Conservation (phyloP, 495 filamentous ascomycete genomes). For the Daldinia vernicosa region DNA sequence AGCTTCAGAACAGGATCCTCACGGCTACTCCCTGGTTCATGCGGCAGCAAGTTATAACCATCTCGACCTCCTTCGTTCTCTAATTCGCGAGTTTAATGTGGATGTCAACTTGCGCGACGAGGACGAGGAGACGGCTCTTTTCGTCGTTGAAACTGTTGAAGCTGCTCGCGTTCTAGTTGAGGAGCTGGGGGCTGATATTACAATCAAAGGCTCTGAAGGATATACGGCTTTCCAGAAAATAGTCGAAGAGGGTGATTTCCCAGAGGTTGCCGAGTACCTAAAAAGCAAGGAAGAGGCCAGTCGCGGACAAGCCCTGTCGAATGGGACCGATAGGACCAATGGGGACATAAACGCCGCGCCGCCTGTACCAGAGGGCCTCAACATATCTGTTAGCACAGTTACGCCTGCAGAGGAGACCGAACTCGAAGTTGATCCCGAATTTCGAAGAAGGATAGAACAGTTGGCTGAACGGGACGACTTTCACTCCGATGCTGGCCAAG, state of each 20-base stretch:
- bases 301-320: conserved; percentile 26
- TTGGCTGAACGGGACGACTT: conserved; percentile 78
- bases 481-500: conserved; percentile 73
- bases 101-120: conserved; percentile 83
- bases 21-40: conserved; percentile 92
- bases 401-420: conserved; percentile 67
- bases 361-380: conserved; percentile 71
- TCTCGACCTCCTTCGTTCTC: conserved; percentile 75
- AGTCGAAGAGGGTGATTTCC: conserved; percentile 73
- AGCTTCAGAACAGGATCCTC: conserved; percentile 76
- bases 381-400: conserved; percentile 72
- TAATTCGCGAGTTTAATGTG: conserved; percentile 80
- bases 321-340: conserved; percentile 43
- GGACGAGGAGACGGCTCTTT: conserved; percentile 91
- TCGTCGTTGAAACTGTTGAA: conserved; percentile 79
- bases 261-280: conserved; percentile 74
- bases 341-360: conserved; percentile 48
- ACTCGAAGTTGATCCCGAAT: conserved; percentile 70
- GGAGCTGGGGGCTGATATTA: conserved; percentile 76
- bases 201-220: conserved; percentile 69
- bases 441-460: conserved; percentile 78
- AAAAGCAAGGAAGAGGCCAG: conserved; percentile 57
- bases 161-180: conserved; percentile 81
- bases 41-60: conserved; percentile 93
- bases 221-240: conserved; percentile 77